These are phyloP conservation scores for Cymodocea nodosa DNA, from an alignment of 116 monocot species.

Conservation along the genomic window DNA sequence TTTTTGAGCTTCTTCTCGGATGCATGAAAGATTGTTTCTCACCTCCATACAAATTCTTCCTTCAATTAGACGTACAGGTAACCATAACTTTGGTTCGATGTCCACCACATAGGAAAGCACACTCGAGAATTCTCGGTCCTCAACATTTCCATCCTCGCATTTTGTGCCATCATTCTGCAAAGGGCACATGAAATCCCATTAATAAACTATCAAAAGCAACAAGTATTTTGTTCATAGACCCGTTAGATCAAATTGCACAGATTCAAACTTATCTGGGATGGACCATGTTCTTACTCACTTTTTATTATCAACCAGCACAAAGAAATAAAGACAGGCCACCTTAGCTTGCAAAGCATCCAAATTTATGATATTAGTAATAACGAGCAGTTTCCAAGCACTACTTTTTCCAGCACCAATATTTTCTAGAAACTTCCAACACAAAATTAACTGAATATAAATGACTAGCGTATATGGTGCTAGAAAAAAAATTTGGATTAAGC, in stretches of 20 bases:
- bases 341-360: no score
- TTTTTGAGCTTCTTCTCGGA: conserved; percentile 64
- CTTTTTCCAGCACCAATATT: no score
- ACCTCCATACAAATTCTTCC: conserved; percentile 71
- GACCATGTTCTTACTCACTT: no score
- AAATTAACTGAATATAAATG: no score
- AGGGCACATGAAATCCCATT: not conserved
- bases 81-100: conserved; percentile 78
- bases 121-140: conserved; percentile 26
- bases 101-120: conserved; percentile 64
- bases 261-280: not conserved
- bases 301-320: no score
- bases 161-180: conserved; percentile 5
- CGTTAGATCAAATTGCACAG: not conserved
- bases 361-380: no score
- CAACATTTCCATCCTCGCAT: conserved; percentile 1
- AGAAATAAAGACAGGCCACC: no score
- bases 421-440: no score
- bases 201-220: not conserved
- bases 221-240: not conserved
- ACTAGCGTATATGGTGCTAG: no score
- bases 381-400: no score
- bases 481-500: no score
- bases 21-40: conserved; percentile 44
- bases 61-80: conserved; percentile 76